phyloP scores from a whole-genome alignment of 1,139 yeast genomes.

The Kurtzmaniella natalensis region DNA sequence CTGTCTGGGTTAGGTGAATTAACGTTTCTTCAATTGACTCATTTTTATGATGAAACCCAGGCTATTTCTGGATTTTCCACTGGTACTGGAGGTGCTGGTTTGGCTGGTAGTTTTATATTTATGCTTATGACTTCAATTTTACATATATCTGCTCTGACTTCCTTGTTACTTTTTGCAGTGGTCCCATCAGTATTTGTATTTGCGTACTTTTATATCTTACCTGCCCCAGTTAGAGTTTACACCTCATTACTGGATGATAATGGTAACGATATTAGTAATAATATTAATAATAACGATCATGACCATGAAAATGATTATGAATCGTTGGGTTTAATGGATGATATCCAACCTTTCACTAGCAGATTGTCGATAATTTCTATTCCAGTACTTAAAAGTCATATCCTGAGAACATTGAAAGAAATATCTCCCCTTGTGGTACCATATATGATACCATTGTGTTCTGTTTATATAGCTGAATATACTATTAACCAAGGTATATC shows the following conservation, averaged over 20 bases:
- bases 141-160: conserved; percentile 26
- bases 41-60: conserved; percentile 46
- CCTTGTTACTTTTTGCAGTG: conserved; percentile 29
- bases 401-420: conserved; percentile 33
- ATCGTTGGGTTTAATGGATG: conserved; percentile 15
- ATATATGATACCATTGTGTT: conserved; percentile 75
- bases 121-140: conserved; percentile 38
- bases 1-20: conserved; percentile 91
- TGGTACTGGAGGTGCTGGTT: conserved; percentile 95
- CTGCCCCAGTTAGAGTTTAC: conserved; percentile 10
- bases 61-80: conserved; percentile 85
- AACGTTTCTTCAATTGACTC: conserved; percentile 82
- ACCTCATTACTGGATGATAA: background rate
- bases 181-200: conserved; percentile 34
- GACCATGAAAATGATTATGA: conserved; percentile 10
- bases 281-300: too few species aligned
- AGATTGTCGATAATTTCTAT: too few species aligned
- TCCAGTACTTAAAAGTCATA: conserved; percentile 19
- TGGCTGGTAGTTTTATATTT: conserved; percentile 62
- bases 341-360: too few species aligned
- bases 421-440: conserved; percentile 56
- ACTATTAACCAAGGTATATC: conserved; percentile 87
- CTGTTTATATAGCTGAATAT: conserved; percentile 85
- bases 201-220: conserved; percentile 26
- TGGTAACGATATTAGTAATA: conserved; percentile 2